Evolutionary conservation across 441 rosid genomes (phyloP).

Genomic region (Cnidoscolus chayamansa): DNA sequence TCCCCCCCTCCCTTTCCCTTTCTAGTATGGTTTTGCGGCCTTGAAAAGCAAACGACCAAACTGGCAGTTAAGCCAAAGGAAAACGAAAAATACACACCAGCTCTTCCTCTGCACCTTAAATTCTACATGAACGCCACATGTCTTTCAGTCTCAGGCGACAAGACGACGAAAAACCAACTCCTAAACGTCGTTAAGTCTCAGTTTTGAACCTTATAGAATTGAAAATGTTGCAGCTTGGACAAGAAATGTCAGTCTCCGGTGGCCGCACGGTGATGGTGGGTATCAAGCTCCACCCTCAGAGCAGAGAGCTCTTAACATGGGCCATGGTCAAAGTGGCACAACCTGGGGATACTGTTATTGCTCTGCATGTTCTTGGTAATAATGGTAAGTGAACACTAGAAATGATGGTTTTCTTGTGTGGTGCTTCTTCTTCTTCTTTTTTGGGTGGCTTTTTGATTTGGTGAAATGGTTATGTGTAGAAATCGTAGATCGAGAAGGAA

Average conservation of each 20-base stretch:
- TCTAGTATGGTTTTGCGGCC: constrained; percentile 41
- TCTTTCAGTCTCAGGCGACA: constrained; percentile 24
- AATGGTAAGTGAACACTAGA: constrained; percentile 38
- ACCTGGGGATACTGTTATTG: constrained; percentile 81
- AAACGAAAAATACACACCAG: neutral
- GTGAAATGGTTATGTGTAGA: constrained; percentile 46
- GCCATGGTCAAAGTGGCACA: constrained; percentile 78
- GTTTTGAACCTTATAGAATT: constrained; percentile 10
- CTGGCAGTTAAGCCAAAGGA: constrained; percentile 36
- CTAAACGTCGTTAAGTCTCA: neutral
- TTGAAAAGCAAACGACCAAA: constrained; percentile 43
- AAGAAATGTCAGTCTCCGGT: constrained; percentile 28
- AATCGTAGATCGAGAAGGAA: constrained; percentile 70
- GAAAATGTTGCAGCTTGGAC: constrained; percentile 40
- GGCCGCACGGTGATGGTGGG: constrained; percentile 72
- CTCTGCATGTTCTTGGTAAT: constrained; percentile 70
- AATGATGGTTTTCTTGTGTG: neutral
- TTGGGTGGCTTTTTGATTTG: constrained; percentile 38
- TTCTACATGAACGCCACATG: constrained; percentile 32
- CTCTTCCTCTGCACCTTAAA: constrained; percentile 3
- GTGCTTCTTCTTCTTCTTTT: constrained; percentile 24
- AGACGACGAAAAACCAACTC: constrained; percentile 12
- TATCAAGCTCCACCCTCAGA: constrained; percentile 65
- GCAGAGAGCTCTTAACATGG: constrained; percentile 82
- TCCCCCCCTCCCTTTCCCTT: constrained; percentile 21